These are phyloP conservation scores for Jacaranda mimosifolia DNA, from an alignment of 257 asterid genomes.

Conservation along the genomic window DNA sequence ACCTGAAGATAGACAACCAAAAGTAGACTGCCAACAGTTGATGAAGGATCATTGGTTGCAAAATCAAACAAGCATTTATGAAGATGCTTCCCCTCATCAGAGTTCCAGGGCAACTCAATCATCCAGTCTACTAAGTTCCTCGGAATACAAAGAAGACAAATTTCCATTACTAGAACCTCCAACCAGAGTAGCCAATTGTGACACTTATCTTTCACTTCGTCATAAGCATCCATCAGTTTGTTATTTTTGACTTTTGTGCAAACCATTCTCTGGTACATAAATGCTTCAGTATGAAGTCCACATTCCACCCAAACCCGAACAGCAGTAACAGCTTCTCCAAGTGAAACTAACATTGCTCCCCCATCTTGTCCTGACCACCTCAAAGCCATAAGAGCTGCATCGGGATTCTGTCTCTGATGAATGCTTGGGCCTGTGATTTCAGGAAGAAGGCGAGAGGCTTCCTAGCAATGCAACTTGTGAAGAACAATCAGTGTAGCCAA, in stretches of 20 bases:
- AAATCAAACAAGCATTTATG: constrained; percentile 82
- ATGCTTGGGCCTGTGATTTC: constrained; percentile 79
- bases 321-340: constrained; percentile 85
- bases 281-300: constrained; percentile 95
- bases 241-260: constrained; percentile 72
- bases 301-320: constrained; percentile 89
- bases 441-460: constrained; percentile 86
- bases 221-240: constrained; percentile 53
- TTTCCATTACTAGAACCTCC: constrained; percentile 85
- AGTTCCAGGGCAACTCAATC: constrained; percentile 94
- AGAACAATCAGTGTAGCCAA: constrained; percentile 39
- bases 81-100: constrained; percentile 88
- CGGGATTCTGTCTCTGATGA: constrained; percentile 95
- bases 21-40: constrained; percentile 83
- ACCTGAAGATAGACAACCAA: constrained; percentile 98
- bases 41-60: constrained; percentile 70
- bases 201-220: constrained; percentile 52
- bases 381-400: constrained; percentile 91
- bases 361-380: constrained; percentile 93
- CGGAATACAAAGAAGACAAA: constrained; percentile 82
- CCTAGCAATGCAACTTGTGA: constrained; percentile 56
- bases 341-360: constrained; percentile 66
- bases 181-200: constrained; percentile 71
- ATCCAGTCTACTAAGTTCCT: constrained; percentile 85
- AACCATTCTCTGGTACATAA: constrained; percentile 85